These are phyloP conservation scores for Jacaranda copaia DNA, from an alignment of 257 asterid genomes.

Conservation along the genomic window DNA sequence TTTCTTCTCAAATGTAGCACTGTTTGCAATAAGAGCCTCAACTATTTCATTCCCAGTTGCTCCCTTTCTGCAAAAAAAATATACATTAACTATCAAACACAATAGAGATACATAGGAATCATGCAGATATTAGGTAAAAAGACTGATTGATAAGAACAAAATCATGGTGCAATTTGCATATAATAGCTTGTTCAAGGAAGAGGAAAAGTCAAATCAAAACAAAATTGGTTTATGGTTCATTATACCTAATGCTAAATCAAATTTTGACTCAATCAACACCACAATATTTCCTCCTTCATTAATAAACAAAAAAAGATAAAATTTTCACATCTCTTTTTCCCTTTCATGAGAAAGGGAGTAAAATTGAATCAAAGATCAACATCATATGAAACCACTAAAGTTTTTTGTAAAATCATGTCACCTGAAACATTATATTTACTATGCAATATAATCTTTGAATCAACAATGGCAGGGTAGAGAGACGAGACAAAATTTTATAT, in stretches of 20 bases:
- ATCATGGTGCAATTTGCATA: slow-evolving; percentile 5
- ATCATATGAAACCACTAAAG: background rate
- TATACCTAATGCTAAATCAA: background rate
- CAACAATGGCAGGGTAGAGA: background rate
- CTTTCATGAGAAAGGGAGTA: background rate
- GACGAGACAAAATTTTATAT: background rate
- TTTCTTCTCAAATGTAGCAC: slow-evolving; percentile 93
- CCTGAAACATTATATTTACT: background rate
- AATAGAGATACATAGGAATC: slow-evolving; percentile 4
- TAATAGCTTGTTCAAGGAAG: background rate
- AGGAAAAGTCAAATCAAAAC: slow-evolving; percentile 3
- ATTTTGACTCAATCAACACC: background rate
- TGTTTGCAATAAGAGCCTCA: slow-evolving; percentile 89
- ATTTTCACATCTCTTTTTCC: background rate
- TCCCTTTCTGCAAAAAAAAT: slow-evolving; percentile 69
- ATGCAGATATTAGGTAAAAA: background rate
- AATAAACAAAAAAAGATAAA: background rate
- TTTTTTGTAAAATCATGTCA: background rate
- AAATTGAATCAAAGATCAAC: background rate
- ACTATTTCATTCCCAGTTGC: slow-evolving; percentile 83
- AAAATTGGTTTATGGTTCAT: background rate
- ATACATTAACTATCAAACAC: slow-evolving; percentile 22
- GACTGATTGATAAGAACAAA: slow-evolving; percentile 8
- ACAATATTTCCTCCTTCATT: background rate
- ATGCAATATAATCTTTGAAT: background rate